Conservation (phyloP, 371 early-diverging fungal species). For the Mucor lusitanicus region DNA sequence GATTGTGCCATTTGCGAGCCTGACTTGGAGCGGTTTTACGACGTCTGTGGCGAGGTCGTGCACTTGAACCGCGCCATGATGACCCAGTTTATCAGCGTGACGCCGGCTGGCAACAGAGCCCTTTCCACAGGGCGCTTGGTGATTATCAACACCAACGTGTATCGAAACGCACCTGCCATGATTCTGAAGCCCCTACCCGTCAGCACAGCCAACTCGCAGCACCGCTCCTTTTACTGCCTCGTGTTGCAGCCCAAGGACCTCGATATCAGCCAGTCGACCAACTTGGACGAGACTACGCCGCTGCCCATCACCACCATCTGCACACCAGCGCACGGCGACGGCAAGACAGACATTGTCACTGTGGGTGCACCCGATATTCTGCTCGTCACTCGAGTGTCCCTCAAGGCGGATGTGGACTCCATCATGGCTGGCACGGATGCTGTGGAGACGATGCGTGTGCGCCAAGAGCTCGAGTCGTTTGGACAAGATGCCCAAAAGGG, state of each 20-base stretch:
- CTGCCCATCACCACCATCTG: slow-evolving; percentile 66
- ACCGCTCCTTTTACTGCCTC: slow-evolving; percentile 53
- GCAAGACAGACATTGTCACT: slow-evolving; percentile 50
- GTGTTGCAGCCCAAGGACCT: slow-evolving; percentile 39
- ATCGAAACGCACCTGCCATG: slow-evolving; percentile 70
- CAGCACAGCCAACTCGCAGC: slow-evolving; percentile 24
- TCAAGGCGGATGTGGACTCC: slow-evolving; percentile 48
- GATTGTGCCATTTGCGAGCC: slow-evolving; percentile 82
- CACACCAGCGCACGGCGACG: slow-evolving; percentile 48
- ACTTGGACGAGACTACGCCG: slow-evolving; percentile 45
- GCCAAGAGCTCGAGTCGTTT: slow-evolving; percentile 57
- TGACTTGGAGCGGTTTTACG: slow-evolving; percentile 78
- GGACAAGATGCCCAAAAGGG: slow-evolving; percentile 50
- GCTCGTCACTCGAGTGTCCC: slow-evolving; percentile 55
- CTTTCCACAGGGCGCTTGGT: slow-evolving; percentile 73
- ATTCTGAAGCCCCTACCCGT: slow-evolving; percentile 56
- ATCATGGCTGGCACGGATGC: slow-evolving; percentile 50
- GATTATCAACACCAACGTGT: slow-evolving; percentile 69
- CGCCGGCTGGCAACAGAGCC: slow-evolving; percentile 65
- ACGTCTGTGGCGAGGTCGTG: slow-evolving; percentile 61
- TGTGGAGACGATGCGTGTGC: slow-evolving; percentile 46
- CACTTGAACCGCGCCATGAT: slow-evolving; percentile 61
- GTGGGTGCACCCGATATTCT: slow-evolving; percentile 68
- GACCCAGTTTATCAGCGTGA: slow-evolving; percentile 57
- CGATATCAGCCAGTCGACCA: slow-evolving; percentile 11